Base-by-base conservation (phyloP, 805 yeast genomes). In the Maudiozyma pseudohumilis region DNA sequence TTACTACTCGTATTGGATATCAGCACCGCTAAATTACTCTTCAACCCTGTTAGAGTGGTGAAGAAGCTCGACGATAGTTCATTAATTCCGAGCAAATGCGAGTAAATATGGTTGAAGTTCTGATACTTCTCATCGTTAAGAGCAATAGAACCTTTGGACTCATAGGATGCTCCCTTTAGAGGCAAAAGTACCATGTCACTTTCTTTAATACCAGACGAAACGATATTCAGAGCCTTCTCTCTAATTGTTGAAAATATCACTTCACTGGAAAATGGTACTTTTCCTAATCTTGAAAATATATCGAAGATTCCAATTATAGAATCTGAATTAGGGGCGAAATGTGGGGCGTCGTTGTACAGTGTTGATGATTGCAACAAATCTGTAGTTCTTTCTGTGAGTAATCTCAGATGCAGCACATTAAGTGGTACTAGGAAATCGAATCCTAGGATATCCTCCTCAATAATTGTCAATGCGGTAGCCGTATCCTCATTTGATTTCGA, bases 241-340 rank as follows among this genome's bases (percentile, higher is more conserved):
- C 52, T 44, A 8, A 49, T 38, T 4, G 61, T 50, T 2, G 61
- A 53, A 31, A 56, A 54, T 9, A 57, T 45, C 1, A 56, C 55
- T 30, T 86, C 94, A 55, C 89, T 95, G 47, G 85, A 79, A 61
- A 83, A 87, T 52, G 78, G 60, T 34, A 61, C 49, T 39, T 59
- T 54, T 46, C 62, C 58, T 32, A 62, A 47, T 19, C 60, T 52
- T 35, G 64, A 53, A 32, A 65, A 59, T 28, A 61, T 60, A 30
- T 54, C 53, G 31, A 61, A 48, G n/a, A 63, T 52, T 29, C 60
- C 61, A 12, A 63, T 29, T 22, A 55, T 43, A 2, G 59, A 45
- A 36, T 61, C 59, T 12, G 54, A 45, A 23, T 49, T 49, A 3
- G 55, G 50, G 13, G 55, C 48, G 18, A 50, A 48, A 32, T 49